Evolutionary conservation across 2,329 filamentous ascomycete species (phyloP).

Genomic region (Dissoconium aciculare): DNA sequence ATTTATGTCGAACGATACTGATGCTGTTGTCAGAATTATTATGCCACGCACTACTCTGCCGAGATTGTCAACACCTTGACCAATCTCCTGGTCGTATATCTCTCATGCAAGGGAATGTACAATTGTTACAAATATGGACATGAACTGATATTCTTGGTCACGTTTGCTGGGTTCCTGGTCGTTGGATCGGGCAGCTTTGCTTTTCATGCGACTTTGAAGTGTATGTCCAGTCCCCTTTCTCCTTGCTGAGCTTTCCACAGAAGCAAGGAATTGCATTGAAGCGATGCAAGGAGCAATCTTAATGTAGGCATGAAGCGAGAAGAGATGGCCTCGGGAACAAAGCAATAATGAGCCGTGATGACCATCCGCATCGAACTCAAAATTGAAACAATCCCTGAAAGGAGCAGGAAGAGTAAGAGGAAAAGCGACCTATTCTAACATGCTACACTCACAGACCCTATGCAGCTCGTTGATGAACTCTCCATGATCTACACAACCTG

Average conservation of each 20-base stretch:
- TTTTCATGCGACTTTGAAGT: conserved; percentile 51
- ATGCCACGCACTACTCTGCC: conserved; percentile 58
- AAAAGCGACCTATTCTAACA: too few relatives aligned
- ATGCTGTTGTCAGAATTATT: conserved; percentile 48
- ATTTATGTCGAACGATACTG: too few relatives aligned
- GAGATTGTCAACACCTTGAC: conserved; percentile 70
- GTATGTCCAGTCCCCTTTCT: too few relatives aligned
- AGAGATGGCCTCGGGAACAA: too few relatives aligned
- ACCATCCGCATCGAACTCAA: too few relatives aligned
- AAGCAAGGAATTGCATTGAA: too few relatives aligned
- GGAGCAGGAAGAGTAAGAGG: too few relatives aligned
- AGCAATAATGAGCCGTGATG: too few relatives aligned
- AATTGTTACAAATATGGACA: conserved; percentile 61
- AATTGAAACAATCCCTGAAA: too few relatives aligned
- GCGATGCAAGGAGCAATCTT: too few relatives aligned
- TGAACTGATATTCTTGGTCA: conserved; percentile 58
- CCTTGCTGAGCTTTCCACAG: too few relatives aligned
- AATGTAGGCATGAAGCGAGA: too few relatives aligned
- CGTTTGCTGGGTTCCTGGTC: conserved; percentile 46
- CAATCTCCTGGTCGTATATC: conserved; percentile 65
- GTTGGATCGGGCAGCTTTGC: conserved; percentile 48
- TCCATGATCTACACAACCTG: conserved; percentile 61
- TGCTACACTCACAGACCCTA: conserved; percentile 43
- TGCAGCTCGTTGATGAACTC: conserved; percentile 56
- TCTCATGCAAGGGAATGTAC: conserved; percentile 59